Evolutionary conservation across 352 stramenopile genomes (phyloP).

Genomic region (Thalassiosira ordinaria): DNA sequence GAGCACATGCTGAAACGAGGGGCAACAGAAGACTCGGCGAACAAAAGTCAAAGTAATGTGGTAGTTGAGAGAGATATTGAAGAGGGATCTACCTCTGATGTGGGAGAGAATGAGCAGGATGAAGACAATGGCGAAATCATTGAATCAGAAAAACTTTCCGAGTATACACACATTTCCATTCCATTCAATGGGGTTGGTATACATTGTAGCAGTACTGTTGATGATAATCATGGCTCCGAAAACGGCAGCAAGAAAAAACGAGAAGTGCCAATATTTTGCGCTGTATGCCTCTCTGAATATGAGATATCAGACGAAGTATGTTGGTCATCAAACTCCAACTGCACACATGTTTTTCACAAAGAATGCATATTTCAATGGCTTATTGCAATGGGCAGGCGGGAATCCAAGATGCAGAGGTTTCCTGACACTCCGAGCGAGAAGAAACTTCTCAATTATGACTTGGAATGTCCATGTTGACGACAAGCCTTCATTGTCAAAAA

Average conservation of each 20-base stretch:
- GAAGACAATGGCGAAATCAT: neutral
- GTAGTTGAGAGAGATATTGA: neutral
- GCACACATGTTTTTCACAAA: constrained; percentile 73
- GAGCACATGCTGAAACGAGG: constrained; percentile 35
- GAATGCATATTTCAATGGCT: constrained; percentile 75
- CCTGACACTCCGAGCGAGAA: constrained; percentile 23
- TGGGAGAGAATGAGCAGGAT: neutral
- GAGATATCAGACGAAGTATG: constrained; percentile 56
- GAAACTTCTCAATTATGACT: constrained; percentile 57
- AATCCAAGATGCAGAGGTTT: constrained; percentile 45
- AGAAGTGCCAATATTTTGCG: constrained; percentile 52
- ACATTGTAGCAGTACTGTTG: neutral
- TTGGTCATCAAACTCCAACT: constrained; percentile 70
- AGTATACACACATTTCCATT: constrained; percentile 15
- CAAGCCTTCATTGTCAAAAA: constrained; percentile 70
- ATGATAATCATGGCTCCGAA: neutral
- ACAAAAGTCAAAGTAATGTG: neutral
- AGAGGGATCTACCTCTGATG: neutral
- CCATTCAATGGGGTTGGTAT: neutral
- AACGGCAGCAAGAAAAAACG: neutral
- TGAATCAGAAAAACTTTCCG: neutral
- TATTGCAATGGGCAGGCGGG: constrained; percentile 44
- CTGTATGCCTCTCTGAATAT: constrained; percentile 68
- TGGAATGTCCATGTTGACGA: constrained; percentile 76
- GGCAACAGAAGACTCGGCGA: neutral